These are phyloP conservation scores for Coniochaeta sp. DNA, from an alignment of 2,329 filamentous ascomycete genomes.

Conservation along the genomic window DNA sequence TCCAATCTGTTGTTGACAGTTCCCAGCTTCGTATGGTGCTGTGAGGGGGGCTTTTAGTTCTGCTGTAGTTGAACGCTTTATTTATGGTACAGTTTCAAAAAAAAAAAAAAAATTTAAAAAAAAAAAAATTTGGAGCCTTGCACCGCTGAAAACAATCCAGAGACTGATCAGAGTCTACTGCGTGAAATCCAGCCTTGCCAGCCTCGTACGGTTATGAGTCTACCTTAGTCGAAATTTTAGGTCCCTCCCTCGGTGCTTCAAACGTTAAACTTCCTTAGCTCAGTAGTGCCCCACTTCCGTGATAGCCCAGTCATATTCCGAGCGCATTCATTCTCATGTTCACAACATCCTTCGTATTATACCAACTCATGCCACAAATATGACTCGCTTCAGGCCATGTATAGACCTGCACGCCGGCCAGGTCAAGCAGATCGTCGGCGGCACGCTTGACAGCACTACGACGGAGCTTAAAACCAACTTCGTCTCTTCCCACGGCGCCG, in stretches of 20 bases:
- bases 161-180: too few species aligned
- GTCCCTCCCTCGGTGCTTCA: not conserved
- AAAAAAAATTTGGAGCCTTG: too few species aligned
- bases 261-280: not conserved
- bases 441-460: conserved; percentile 68
- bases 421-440: conserved; percentile 97
- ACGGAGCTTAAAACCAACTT: conserved; percentile 80
- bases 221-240: not conserved
- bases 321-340: not conserved
- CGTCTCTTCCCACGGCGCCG: conserved; percentile 75
- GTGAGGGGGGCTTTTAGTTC: too few species aligned
- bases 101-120: too few species aligned
- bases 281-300: not conserved
- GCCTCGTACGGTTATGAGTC: not conserved
- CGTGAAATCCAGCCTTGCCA: not conserved
- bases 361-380: conserved; percentile 6
- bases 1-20: too few species aligned
- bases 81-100: too few species aligned
- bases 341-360: not conserved
- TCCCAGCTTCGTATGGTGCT: too few species aligned
- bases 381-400: conserved; percentile 93
- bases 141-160: too few species aligned
- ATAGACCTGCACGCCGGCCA: conserved; percentile 97
- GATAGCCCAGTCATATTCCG: not conserved
- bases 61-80: too few species aligned